phyloP scores from a whole-genome alignment of 1,284 basidiomycete genomes.

The Hymenochaete sp. region DNA sequence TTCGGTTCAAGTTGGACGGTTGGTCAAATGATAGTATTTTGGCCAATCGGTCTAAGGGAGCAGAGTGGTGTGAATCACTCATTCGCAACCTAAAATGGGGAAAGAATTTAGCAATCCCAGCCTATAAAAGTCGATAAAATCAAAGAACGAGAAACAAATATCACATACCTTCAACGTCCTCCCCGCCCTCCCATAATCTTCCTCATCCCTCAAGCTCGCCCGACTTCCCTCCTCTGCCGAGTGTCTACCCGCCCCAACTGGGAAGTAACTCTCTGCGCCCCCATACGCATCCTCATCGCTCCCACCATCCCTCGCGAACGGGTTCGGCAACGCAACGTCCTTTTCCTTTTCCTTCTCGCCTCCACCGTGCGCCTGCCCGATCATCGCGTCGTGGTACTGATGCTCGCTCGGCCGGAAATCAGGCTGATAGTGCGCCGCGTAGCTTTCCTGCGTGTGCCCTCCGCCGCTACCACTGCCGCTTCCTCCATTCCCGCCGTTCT shows the following conservation, averaged over 20 bases:
- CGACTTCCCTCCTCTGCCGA: slow-evolving; percentile 21
- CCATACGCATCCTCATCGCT: slow-evolving; percentile 22
- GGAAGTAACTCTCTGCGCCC: slow-evolving; percentile 12
- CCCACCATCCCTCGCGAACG: slow-evolving; percentile 12
- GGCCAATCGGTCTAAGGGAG: no score
- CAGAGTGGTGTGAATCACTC: no score
- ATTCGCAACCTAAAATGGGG: slow-evolving; percentile 11
- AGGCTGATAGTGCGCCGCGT: slow-evolving; percentile 23
- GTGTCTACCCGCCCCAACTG: slow-evolving; percentile 12
- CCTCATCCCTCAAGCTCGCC: slow-evolving; percentile 29
- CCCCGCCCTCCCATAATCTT: slow-evolving; percentile 31
- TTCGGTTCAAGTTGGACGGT: no score
- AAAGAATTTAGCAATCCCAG: background rate
- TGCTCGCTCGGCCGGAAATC: slow-evolving; percentile 14
- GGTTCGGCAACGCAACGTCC: slow-evolving; percentile 18
- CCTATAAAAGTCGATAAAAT: background rate
- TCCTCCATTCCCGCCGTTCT: slow-evolving; percentile 9
- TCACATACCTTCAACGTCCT: slow-evolving; percentile 38
- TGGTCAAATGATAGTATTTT: no score
- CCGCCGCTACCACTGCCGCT: slow-evolving; percentile 17
- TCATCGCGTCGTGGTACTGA: no score
- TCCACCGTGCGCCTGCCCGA: no score
- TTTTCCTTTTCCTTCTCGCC: no score
- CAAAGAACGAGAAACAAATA: background rate
- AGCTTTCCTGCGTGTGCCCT: slow-evolving; percentile 24